Base-by-base conservation (phyloP, 306 rosid genomes). In the Comarum palustre region DNA sequence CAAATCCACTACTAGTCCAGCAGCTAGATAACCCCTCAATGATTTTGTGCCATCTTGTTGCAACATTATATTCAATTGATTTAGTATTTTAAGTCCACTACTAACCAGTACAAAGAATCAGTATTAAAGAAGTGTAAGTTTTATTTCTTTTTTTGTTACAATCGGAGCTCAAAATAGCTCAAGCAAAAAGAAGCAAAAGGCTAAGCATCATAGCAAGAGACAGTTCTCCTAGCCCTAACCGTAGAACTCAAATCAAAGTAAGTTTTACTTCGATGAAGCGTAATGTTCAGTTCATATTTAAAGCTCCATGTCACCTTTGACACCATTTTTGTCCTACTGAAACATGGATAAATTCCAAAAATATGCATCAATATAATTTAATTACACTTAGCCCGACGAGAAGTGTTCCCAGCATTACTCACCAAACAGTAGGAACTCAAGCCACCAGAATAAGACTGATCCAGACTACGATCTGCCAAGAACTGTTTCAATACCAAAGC, bases 361-460 rank as follows among this genome's bases (percentile, higher is more conserved):
- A 69, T 22, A 50, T 36, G 43, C 12, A 52, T 70, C 65, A 25
- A 51, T 38, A 51, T 13, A 42, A 72, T 19, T 27, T 14, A 67
- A 15, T 29, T 4, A 29, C 7, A 41, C 27, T 69, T 42, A 47
- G 19, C 57, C 71, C 13, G 5, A 8, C 34, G 20, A 73, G 38
- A 63, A 66, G 36, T 29, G 52, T 47, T 60, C 68, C 68, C 77
- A 77, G 72, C 60, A 67, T 59, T 71, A 72, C 90, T 83, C 83
- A 94, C 98, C 98, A 94, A 89, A 79, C 96, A 94, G 79, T 94
- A 91, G 61, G 98, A 94, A 84, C 98, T 94, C 88, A 94, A 83
- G 75, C 98, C 98, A 52, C 98, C 98, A 70, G 98, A 94, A 69
- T 91, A 94, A 75, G 97, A 94, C 69, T 89, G 96, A 72, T 94